These are phyloP conservation scores for Platismatia glauca DNA, from an alignment of 495 filamentous ascomycete species.

Conservation along the genomic window DNA sequence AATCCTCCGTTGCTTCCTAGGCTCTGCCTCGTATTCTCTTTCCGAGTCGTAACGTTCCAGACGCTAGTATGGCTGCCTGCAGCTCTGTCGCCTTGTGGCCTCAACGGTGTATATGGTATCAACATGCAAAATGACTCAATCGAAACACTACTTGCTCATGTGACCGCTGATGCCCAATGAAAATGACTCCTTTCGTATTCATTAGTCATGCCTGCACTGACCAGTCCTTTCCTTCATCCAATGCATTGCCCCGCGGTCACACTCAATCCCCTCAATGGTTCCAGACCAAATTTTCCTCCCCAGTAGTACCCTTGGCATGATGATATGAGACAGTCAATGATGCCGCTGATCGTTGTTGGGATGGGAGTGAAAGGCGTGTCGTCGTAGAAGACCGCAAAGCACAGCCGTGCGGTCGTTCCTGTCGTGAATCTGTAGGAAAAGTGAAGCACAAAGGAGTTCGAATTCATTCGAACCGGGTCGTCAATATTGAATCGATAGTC, in stretches of 20 bases:
- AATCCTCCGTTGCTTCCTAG: neutral
- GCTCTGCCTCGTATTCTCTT: neutral
- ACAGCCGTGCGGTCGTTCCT: constrained; percentile 6
- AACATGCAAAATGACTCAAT: constrained; percentile 17
- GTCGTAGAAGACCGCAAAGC: constrained; percentile 3
- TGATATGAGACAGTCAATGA: constrained; percentile 12
- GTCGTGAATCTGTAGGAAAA: constrained; percentile 10
- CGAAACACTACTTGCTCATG: constrained; percentile 4
- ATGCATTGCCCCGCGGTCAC: constrained; percentile 3
- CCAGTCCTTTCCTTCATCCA: constrained; percentile 6
- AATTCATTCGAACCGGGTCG: neutral
- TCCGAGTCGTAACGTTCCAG: neutral
- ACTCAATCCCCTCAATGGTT: neutral
- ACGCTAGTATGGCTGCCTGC: constrained; percentile 21
- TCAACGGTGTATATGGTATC: constrained; percentile 14
- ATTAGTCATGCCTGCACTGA: constrained; percentile 13
- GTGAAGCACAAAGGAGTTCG: neutral
- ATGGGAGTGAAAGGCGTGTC: neutral
- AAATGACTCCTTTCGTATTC: neutral
- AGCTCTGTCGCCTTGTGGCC: constrained; percentile 15
- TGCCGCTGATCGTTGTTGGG: neutral
- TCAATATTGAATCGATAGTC: constrained; percentile 2
- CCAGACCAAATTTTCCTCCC: constrained; percentile 12
- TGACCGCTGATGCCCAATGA: constrained; percentile 5
- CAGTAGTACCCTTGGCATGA: constrained; percentile 7